Base-by-base conservation (phyloP, 2,329 filamentous ascomycete genomes). In the Phialocephala subalpina region DNA sequence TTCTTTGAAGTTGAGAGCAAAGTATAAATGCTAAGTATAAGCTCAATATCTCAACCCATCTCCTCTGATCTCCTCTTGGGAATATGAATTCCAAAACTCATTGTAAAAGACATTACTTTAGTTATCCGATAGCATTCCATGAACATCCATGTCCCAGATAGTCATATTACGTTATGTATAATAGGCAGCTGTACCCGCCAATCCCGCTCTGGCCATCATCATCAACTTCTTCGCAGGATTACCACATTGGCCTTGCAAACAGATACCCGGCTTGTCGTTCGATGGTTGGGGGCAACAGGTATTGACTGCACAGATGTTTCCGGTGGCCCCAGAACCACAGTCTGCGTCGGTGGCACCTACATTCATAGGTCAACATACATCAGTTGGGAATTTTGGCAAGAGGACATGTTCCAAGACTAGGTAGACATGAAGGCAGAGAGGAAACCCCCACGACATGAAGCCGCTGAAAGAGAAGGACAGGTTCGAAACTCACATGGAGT, bases 241-340 rank as follows among this genome's bases (percentile, higher is more conserved):
- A n/a, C 33, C 59, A 40, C 59, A 61, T 22, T 38, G 47, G 25
- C 20, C 47, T 29, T 53, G 45, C 45, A 61, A 29, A 29, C 59
- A 61, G 22, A 61, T 35, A 16, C 59, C 59, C 36, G 29, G 45
- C 29, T 36, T 38, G 2, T 12, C 47, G n/a, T 55, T 61, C 11
- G 45, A 40, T 12, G 29, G 45, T 11, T 53, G 45, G n/a, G 59
- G n/a, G 45, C 47, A 61, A 22, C 59, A 61, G 18, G 59, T 61
- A n/a, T 60, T 36, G 18, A 52, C n/a, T 3, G 47, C 33, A 42
- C 59, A 61, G 14, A 61, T 53, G 25, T 52, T 61, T 36, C 42
- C 45, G 14, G 42, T 53, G 18, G 35, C n/a, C n/a, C 58, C 58
- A 29, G 27, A n/a, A 16, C 3, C 9, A 7, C 49, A 53, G 14